Evolutionary conservation across 23 red algal genomes (phyloP), one percentile per base, ranked within the genome.

Genomic region (Pyropia yezoensis): DNA sequence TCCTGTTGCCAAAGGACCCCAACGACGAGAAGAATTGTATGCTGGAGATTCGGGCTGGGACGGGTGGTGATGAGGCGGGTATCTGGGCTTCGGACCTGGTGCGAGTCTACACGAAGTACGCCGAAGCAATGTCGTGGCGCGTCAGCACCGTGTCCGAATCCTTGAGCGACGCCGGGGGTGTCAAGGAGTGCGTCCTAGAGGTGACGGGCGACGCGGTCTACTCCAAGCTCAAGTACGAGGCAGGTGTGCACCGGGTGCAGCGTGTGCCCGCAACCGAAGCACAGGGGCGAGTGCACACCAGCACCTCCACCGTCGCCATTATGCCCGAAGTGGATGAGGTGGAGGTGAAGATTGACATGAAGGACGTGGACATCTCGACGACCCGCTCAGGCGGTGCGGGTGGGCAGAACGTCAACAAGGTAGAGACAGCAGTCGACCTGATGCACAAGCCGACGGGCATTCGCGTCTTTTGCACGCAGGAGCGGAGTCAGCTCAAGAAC

Each of bases 391-490:
- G 94, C 66, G 94, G 94, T 5, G 94, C 94, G 39, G 94, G 94
- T 24, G 94, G 94, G 25, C 94, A 98, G 29, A 98, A 98, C 70
- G 94, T 98, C 18, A 98, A 98, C 94, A 98, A 98, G 65, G 94
- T 98, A n/a, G 94, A 98, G 76, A 98, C 94, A 3, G 94, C 94
- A 1, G 88, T 98, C 7, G 79, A 87, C 62, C 61, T 98, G 52
- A 52, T 87, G n/a, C 94, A 98, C 62, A 91, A 87, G 50, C 94
- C 94, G 25, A 98, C 94, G 2, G 94, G 94, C 12, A 90, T 98
- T 49, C 77, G 84, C 26, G 68, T 98, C 11, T 87, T 86, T 30
- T 98, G 94, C 62, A 88, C 94, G 11, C 74, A 86, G 71, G 94
- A 98, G 58, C 62, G 94, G 62, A 78, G 75, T 12, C 94, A 98